phyloP scores from a whole-genome alignment of 1,139 yeast genomes.

The Kodamaea sp. region DNA sequence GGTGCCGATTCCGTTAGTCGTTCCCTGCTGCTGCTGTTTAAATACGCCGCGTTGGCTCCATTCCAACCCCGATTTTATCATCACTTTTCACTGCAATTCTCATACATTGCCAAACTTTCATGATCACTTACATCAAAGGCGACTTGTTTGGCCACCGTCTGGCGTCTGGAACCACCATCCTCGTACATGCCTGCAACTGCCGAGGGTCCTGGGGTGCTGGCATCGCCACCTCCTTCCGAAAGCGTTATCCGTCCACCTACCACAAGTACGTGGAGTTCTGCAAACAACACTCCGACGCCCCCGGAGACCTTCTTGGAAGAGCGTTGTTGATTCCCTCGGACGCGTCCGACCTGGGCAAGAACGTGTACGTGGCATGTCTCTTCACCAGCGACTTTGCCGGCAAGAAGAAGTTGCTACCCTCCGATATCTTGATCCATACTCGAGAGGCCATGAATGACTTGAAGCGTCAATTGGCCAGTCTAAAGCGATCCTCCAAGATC shows the following conservation, averaged over 20 bases:
- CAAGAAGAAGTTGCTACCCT: slow-evolving; percentile 21
- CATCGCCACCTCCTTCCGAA: slow-evolving; percentile 57
- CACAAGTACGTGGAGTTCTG: slow-evolving; percentile 52
- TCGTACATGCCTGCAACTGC: slow-evolving; percentile 81
- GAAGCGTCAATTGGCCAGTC: slow-evolving; percentile 31
- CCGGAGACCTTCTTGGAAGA: slow-evolving; percentile 51
- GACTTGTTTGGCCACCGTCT: slow-evolving; percentile 51
- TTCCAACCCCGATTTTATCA: too few species aligned
- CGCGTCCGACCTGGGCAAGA: slow-evolving; percentile 29
- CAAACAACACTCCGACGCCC: slow-evolving; percentile 23
- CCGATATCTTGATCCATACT: slow-evolving; percentile 52
- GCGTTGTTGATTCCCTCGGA: slow-evolving; percentile 47
- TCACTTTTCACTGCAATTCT: too few species aligned
- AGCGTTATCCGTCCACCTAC: slow-evolving; percentile 53
- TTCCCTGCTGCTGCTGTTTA: too few species aligned
- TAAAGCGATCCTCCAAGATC: slow-evolving; percentile 12
- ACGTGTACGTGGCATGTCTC: slow-evolving; percentile 55
- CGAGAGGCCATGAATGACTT: slow-evolving; percentile 49
- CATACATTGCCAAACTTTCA: too few species aligned
- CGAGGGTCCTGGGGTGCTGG: slow-evolving; percentile 88
- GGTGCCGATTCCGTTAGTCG: too few species aligned
- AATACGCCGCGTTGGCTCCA: too few species aligned
- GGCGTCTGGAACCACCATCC: slow-evolving; percentile 32
- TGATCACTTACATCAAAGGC: slow-evolving; percentile 56
- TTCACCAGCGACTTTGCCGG: slow-evolving; percentile 62